Evolutionary conservation across 1,284 basidiomycete species (phyloP).

Genomic region (Mycena sp.): DNA sequence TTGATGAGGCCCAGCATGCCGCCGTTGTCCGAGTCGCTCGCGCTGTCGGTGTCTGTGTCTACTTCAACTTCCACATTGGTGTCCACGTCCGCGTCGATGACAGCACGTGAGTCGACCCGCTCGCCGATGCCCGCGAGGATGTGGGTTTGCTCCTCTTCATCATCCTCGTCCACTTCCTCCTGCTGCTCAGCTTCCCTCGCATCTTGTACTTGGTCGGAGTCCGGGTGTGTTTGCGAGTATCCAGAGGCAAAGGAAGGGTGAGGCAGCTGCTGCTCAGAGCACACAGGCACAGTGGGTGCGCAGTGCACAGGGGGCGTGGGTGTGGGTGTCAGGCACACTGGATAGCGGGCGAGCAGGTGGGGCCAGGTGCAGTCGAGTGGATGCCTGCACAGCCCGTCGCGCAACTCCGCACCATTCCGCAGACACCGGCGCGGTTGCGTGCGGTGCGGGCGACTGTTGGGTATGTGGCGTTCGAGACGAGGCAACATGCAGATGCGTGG

Average conservation of each 20-base stretch:
- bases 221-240: too few species aligned
- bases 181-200: background rate
- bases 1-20: slow-evolving; percentile 66
- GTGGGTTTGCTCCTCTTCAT: slow-evolving; percentile 18
- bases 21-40: slow-evolving; percentile 33
- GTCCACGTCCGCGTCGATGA: slow-evolving; percentile 55
- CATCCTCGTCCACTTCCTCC: slow-evolving; percentile 23
- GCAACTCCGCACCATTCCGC: too few species aligned
- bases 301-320: slow-evolving; percentile 14
- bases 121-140: background rate
- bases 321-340: too few species aligned
- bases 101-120: slow-evolving; percentile 60
- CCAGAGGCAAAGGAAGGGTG: background rate
- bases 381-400: too few species aligned
- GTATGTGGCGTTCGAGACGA: too few species aligned
- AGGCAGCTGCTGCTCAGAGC: background rate
- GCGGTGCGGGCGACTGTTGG: too few species aligned
- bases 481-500: too few species aligned
- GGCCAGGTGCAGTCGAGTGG: too few species aligned
- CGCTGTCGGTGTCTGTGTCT: slow-evolving; percentile 25
- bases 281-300: slow-evolving; percentile 26
- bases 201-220: slow-evolving; percentile 73
- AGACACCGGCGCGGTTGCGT: too few species aligned
- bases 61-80: slow-evolving; percentile 86
- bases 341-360: too few species aligned